These are phyloP conservation scores for Backusella parvicylindrica DNA, from an alignment of 192 early-diverging fungal species.

Conservation along the genomic window DNA sequence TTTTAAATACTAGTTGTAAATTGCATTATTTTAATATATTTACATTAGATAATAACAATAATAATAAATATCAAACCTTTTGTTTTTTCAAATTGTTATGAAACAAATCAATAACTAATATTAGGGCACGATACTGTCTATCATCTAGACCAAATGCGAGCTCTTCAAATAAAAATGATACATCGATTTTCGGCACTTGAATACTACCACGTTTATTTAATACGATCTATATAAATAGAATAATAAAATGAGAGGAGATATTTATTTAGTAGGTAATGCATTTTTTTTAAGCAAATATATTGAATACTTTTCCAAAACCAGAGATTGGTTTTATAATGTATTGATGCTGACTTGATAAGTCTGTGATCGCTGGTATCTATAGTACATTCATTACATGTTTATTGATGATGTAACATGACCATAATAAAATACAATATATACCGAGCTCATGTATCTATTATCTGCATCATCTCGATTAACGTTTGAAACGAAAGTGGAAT, in stretches of 20 bases:
- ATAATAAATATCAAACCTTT: slow-evolving; percentile 14
- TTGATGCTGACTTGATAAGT: slow-evolving; percentile 42
- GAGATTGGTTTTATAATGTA: slow-evolving; percentile 78
- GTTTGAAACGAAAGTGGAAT: slow-evolving; percentile 29
- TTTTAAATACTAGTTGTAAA: slow-evolving; percentile 53
- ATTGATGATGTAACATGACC: not conserved
- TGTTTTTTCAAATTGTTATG: slow-evolving; percentile 27
- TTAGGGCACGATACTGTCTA: slow-evolving; percentile 64
- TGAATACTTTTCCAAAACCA: slow-evolving; percentile 59
- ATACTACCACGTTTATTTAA: slow-evolving; percentile 13
- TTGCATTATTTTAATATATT: not conserved
- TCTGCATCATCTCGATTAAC: not conserved
- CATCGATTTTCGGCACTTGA: slow-evolving; percentile 38
- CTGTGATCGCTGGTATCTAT: slow-evolving; percentile 44
- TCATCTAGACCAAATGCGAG: slow-evolving; percentile 74
- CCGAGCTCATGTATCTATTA: slow-evolving; percentile 6
- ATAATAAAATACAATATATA: not conserved
- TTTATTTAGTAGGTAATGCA: slow-evolving; percentile 36
- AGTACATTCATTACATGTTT: not conserved
- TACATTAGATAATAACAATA: not conserved
- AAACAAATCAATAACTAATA: slow-evolving; percentile 51
- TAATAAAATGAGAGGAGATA: not conserved
- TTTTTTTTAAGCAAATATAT: not conserved
- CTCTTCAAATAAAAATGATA: slow-evolving; percentile 70
- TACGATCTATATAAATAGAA: slow-evolving; percentile 7